phyloP scores from a whole-genome alignment of 331 rosid species.

The Prunus yedoensis region DNA sequence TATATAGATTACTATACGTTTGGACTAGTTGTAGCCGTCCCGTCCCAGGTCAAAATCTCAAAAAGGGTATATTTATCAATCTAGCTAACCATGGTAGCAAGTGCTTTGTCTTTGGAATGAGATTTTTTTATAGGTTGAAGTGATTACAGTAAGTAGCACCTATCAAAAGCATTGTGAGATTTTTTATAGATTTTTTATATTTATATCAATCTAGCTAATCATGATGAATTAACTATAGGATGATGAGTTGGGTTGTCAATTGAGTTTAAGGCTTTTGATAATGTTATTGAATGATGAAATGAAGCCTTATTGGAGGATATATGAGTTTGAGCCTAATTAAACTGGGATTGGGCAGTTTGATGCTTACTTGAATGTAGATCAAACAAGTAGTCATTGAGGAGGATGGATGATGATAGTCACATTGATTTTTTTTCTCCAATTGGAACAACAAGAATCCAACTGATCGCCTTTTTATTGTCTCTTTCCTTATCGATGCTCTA shows the following conservation, averaged over 20 bases:
- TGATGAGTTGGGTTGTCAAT: no score
- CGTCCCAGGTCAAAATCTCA: constrained; percentile 21
- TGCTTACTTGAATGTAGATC: not conserved
- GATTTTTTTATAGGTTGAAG: not conserved
- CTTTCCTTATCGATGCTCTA: constrained; percentile 67
- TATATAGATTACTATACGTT: not conserved
- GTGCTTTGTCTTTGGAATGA: no score
- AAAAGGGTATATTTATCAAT: not conserved
- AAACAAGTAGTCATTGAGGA: constrained; percentile 10
- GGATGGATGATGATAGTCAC: constrained; percentile 81
- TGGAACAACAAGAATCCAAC: constrained; percentile 83
- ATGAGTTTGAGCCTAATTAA: constrained; percentile 4
- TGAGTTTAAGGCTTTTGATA: not conserved
- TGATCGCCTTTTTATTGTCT: constrained; percentile 64
- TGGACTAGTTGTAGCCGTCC: constrained; percentile 30
- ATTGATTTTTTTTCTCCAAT: constrained; percentile 55
- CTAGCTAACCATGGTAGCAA: no score
- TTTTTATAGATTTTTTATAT: no score
- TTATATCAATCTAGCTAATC: no score
- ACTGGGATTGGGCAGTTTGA: constrained; percentile 8
- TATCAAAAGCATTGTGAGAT: not conserved
- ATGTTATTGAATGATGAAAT: not conserved
- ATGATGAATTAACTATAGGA: not conserved
- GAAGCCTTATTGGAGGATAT: not conserved
- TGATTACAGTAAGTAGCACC: constrained; percentile 23